Percentiles rank a stretch among this genome's conserved stretches.
These are phyloP conservation scores for Fusarium lyarnte DNA, from an alignment of 2,329 filamentous ascomycete species.

Conservation along the genomic window DNA sequence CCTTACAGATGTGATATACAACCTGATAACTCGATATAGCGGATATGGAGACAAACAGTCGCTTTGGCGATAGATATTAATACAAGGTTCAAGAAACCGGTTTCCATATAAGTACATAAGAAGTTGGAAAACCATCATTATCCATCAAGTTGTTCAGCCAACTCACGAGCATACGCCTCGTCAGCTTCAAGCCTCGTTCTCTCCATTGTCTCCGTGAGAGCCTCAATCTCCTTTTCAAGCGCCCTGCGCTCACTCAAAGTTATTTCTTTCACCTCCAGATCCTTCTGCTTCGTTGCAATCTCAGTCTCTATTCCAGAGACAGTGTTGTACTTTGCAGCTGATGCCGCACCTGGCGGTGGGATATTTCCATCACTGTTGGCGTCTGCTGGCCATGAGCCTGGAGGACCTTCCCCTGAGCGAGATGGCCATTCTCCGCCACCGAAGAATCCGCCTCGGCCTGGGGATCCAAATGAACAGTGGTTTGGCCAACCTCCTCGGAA, in stretches of 20 bases:
- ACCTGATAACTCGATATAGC: background rate
- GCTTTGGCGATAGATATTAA: background rate
- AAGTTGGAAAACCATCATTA: background rate
- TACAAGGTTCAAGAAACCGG: background rate
- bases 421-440: conserved; percentile 1
- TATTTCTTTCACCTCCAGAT: conserved; percentile 40
- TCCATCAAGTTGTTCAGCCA: conserved; percentile 42
- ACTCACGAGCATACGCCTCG: conserved; percentile 56
- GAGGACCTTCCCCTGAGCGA: conserved; percentile 12
- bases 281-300: conserved; percentile 45
- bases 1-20: background rate
- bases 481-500: conserved; percentile 5
- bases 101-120: background rate
- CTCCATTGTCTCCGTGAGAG: conserved; percentile 51
- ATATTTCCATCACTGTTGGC: conserved; percentile 23
- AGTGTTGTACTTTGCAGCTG: conserved; percentile 50
- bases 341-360: conserved; percentile 38
- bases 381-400: conserved; percentile 51
- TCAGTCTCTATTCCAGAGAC: conserved; percentile 49
- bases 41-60: background rate
- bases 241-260: conserved; percentile 37
- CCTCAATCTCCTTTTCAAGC: conserved; percentile 50
- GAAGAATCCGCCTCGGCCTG: conserved; percentile 4
- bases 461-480: conserved; percentile 14
- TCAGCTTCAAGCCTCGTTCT: conserved; percentile 56